These are phyloP conservation scores for Chrysanthemum seticuspe DNA, from an alignment of 129 eudicot genomes.

Conservation along the genomic window DNA sequence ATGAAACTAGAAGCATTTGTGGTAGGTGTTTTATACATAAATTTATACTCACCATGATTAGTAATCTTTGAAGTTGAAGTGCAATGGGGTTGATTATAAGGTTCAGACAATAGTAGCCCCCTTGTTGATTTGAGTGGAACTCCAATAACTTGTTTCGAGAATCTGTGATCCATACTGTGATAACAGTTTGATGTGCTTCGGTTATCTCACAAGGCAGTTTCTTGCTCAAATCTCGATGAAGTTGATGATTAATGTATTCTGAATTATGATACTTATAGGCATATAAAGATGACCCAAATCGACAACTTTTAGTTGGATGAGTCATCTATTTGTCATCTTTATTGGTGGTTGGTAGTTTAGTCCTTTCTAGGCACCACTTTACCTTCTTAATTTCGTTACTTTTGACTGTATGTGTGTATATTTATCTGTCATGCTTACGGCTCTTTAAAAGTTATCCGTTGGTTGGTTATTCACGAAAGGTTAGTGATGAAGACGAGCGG, in stretches of 20 bases:
- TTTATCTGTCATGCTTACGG: slow-evolving; percentile 10
- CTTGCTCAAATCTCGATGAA: neutral
- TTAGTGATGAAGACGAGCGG: neutral
- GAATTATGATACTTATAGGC: slow-evolving; percentile 28
- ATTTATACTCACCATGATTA: neutral
- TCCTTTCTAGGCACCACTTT: slow-evolving; percentile 16
- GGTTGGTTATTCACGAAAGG: neutral
- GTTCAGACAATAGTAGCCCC: slow-evolving; percentile 13
- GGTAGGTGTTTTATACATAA: neutral
- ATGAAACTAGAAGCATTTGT: neutral
- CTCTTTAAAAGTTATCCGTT: neutral
- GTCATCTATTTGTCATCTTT: slow-evolving; percentile 32
- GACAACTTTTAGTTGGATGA: slow-evolving; percentile 30
- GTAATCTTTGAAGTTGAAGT: slow-evolving; percentile 2
- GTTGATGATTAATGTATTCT: slow-evolving; percentile 8
- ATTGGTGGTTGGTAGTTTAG: slow-evolving; percentile 23
- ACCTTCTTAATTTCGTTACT: neutral
- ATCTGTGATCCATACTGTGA: slow-evolving; percentile 23
- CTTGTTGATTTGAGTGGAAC: slow-evolving; percentile 18
- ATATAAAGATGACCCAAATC: slow-evolving; percentile 9
- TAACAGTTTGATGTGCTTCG: neutral
- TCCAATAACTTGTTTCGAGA: slow-evolving; percentile 26
- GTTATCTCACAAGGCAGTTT: neutral
- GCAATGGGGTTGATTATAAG: slow-evolving; percentile 17
- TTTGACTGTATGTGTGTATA: neutral